Percentiles rank a stretch among this genome's conserved stretches.
Evolutionary conservation across 1,284 basidiomycete species (phyloP).

Genomic region (Mycosarcoma mackinlayi): DNA sequence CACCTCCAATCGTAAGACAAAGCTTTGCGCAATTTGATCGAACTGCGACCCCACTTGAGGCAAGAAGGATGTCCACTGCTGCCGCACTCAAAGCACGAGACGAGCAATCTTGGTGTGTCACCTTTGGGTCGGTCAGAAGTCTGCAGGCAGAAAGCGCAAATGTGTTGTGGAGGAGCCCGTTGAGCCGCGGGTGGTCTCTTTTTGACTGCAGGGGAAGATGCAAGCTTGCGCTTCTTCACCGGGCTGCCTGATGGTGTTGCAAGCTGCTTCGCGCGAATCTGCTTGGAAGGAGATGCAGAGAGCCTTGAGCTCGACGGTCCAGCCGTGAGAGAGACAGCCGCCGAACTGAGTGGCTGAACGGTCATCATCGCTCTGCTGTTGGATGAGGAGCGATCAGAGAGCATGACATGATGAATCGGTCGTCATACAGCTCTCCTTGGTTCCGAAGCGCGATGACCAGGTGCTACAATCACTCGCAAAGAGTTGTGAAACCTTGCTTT

Average conservation of each 20-base stretch:
- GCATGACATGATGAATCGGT: constrained; percentile 39
- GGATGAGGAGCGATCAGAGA: constrained; percentile 23
- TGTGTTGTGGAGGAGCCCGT: constrained; percentile 27
- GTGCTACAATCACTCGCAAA: not conserved
- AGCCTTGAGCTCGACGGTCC: constrained; percentile 13
- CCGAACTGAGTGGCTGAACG: constrained; percentile 33
- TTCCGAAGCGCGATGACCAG: not conserved
- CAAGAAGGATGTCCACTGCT: constrained; percentile 67
- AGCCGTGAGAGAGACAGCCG: constrained; percentile 11
- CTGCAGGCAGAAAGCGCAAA: constrained; percentile 68
- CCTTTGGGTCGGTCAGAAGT: constrained; percentile 34
- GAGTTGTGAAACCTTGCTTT: no score
- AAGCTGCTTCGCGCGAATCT: constrained; percentile 5
- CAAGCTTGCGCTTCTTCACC: constrained; percentile 41
- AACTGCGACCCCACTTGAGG: constrained; percentile 65
- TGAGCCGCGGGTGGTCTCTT: constrained; percentile 10
- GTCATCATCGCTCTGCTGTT: constrained; percentile 43
- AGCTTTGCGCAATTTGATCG: constrained; percentile 72
- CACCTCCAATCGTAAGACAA: constrained; percentile 83
- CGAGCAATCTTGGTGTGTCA: constrained; percentile 54
- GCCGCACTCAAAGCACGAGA: constrained; percentile 67
- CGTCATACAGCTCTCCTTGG: constrained; percentile 1
- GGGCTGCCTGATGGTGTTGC: constrained; percentile 10
- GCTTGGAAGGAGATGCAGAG: constrained; percentile 34
- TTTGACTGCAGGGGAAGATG: constrained; percentile 6